Conservation (phyloP, 2,329 filamentous ascomycete genomes). For the Stachybotrys echinatus region DNA sequence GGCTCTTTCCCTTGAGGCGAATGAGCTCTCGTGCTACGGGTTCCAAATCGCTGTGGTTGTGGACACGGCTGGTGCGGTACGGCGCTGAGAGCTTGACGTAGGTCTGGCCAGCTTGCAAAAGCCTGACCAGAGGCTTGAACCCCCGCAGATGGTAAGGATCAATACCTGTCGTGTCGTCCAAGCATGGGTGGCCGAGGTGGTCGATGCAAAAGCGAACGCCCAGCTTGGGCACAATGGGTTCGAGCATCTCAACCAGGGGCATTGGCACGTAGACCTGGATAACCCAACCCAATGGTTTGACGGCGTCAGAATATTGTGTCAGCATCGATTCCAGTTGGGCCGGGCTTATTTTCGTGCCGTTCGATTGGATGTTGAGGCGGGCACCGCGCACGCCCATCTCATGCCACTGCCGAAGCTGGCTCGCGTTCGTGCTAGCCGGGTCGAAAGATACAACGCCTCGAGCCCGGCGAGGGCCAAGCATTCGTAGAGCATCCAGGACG, state of each 20-base stretch:
- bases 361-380: conserved; percentile 53
- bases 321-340: conserved; percentile 36
- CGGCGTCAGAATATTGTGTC: conserved; percentile 41
- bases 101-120: conserved; percentile 42
- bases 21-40: conserved; percentile 45
- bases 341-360: conserved; percentile 33
- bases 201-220: conserved; percentile 52
- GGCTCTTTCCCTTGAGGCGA: conserved; percentile 27
- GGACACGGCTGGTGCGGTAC: conserved; percentile 46
- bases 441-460: conserved; percentile 54
- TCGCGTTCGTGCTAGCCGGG: conserved; percentile 28
- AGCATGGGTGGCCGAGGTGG: conserved; percentile 49
- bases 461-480: conserved; percentile 41
- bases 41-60: conserved; percentile 37
- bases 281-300: conserved; percentile 48
- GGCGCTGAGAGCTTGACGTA: conserved; percentile 56
- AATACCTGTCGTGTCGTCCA: conserved; percentile 19
- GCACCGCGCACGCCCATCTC: conserved; percentile 52
- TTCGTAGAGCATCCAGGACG: conserved; percentile 46
- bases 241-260: conserved; percentile 40
- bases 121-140: conserved; percentile 32
- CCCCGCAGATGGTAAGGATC: conserved; percentile 16
- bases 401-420: conserved; percentile 47
- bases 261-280: conserved; percentile 54
- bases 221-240: conserved; percentile 41